These are phyloP conservation scores for Alternaria consortialis DNA, from an alignment of 2,329 filamentous ascomycete species.

Conservation along the genomic window DNA sequence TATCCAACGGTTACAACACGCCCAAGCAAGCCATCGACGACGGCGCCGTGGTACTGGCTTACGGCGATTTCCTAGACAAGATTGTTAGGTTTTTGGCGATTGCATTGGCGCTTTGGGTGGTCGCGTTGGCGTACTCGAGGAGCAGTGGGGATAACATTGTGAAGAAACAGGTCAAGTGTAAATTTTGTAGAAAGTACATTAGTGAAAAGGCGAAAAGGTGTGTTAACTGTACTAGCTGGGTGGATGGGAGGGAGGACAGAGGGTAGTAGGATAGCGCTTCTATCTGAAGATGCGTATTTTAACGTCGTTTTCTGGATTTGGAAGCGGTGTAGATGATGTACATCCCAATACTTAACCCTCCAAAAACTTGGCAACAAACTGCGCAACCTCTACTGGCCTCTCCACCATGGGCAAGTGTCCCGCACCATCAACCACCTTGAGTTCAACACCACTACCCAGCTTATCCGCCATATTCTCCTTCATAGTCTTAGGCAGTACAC, in stretches of 20 bases:
- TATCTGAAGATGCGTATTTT: no score
- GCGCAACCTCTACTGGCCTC: constrained; percentile 72
- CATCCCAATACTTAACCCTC: not conserved
- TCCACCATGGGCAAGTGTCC: constrained; percentile 90
- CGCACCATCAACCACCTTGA: constrained; percentile 72
- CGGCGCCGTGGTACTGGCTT: constrained; percentile 76
- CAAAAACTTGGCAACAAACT: constrained; percentile 66
- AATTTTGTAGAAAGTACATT: constrained; percentile 70
- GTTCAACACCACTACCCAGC: constrained; percentile 58
- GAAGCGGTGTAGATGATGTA: no score
- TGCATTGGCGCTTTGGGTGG: constrained; percentile 70
- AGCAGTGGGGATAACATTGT: constrained; percentile 72
- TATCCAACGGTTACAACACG: constrained; percentile 71
- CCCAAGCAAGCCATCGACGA: constrained; percentile 73
- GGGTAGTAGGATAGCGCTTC: not conserved
- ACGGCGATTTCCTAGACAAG: constrained; percentile 74
- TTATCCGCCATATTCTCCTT: constrained; percentile 69
- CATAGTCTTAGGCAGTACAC: constrained; percentile 81
- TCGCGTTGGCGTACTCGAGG: constrained; percentile 70
- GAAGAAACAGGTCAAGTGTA: constrained; percentile 74
- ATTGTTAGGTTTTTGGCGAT: constrained; percentile 72
- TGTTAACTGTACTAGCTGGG: constrained; percentile 67
- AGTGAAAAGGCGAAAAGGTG: constrained; percentile 69
- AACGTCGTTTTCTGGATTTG: no score
- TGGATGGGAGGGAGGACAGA: constrained; percentile 63